Conservation (phyloP, 2,329 filamentous ascomycete species). For the Trichoderma atroviride region DNA sequence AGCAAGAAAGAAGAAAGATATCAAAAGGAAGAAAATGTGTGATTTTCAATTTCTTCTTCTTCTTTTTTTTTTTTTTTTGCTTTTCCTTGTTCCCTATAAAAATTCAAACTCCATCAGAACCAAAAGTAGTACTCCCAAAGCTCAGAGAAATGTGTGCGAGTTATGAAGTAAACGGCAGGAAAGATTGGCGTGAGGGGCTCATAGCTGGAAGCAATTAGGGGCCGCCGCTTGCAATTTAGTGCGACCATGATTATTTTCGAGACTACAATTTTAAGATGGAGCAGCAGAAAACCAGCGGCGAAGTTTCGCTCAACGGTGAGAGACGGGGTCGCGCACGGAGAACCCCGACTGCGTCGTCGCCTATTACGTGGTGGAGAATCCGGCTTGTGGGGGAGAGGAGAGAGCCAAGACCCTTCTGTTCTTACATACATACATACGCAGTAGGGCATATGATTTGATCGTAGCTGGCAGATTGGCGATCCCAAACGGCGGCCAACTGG, state of each 20-base stretch:
- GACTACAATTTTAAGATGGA: slow-evolving; percentile 14
- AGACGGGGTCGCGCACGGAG: slow-evolving; percentile 12
- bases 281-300: slow-evolving; percentile 3
- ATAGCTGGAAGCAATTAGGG: slow-evolving; percentile 11
- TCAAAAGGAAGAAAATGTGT: not conserved
- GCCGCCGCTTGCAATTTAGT: slow-evolving; percentile 11
- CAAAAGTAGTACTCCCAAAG: not conserved
- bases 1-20: not conserved
- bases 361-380: slow-evolving; percentile 12
- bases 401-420: not conserved
- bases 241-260: not conserved
- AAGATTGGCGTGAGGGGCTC: slow-evolving; percentile 14
- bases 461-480: not conserved
- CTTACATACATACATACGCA: not conserved
- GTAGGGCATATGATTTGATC: not conserved
- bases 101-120: not conserved
- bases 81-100: not conserved
- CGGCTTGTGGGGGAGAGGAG: slow-evolving; percentile 11
- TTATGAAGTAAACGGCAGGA: not conserved
- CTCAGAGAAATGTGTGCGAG: not conserved
- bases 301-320: slow-evolving; percentile 22
- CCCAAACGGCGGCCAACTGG: slow-evolving; percentile 12
- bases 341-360: slow-evolving; percentile 9
- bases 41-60: not conserved
- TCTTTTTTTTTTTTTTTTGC: not conserved